Evolutionary conservation across 805 yeast genomes (phyloP).

Genomic region (Sugiyamaella americana): DNA sequence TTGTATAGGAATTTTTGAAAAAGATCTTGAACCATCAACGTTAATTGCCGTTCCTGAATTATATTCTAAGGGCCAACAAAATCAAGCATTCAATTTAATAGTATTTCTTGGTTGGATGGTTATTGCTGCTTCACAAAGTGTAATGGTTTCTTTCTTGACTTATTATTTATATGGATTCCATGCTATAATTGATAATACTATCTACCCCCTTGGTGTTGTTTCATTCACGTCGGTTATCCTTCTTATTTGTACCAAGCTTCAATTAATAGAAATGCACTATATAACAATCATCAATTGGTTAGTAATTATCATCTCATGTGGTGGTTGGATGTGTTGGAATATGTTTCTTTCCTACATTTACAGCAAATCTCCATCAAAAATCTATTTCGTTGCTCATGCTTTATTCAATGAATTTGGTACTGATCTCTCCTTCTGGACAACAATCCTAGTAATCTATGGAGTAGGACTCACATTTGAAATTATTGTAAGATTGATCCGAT

Average conservation of each 20-base stretch:
- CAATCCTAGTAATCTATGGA: constrained; percentile 49
- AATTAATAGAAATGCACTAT: constrained; percentile 69
- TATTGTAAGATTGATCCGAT: constrained; percentile 50
- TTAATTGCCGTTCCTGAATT: constrained; percentile 87
- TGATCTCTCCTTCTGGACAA: constrained; percentile 85
- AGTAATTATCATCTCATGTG: constrained; percentile 61
- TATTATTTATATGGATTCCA: constrained; percentile 63
- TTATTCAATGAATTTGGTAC: constrained; percentile 65
- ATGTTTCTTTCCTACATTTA: constrained; percentile 68
- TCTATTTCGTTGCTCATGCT: constrained; percentile 68
- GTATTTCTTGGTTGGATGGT: constrained; percentile 74
- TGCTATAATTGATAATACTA: constrained; percentile 63
- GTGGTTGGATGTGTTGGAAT: constrained; percentile 87
- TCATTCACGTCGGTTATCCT: constrained; percentile 66
- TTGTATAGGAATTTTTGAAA: constrained; percentile 92
- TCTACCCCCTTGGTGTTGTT: constrained; percentile 77
- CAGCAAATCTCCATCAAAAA: constrained; percentile 43
- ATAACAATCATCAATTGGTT: constrained; percentile 63
- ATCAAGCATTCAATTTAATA: constrained; percentile 63
- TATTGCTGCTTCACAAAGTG: constrained; percentile 66
- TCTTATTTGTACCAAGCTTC: constrained; percentile 71
- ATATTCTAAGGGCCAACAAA: constrained; percentile 68
- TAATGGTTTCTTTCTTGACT: constrained; percentile 60
- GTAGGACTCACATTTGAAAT: constrained; percentile 66
- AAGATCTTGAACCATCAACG: constrained; percentile 83